Evolutionary conservation across 352 stramenopile genomes (phyloP), one percentile per base, ranked within the genome.

Genomic region (Phytophthora pistaciae): DNA sequence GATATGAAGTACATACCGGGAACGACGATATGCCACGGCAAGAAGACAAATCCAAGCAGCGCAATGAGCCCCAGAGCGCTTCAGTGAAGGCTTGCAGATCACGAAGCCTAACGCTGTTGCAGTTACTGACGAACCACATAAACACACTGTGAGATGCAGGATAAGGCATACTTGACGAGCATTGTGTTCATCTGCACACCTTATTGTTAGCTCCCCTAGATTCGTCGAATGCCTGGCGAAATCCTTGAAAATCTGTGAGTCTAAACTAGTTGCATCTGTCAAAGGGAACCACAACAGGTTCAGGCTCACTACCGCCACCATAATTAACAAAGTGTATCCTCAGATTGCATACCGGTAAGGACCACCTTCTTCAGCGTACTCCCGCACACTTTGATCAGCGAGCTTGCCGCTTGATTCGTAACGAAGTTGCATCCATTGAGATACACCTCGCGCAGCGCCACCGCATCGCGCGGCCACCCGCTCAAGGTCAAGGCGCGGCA

Each of bases 341-440:
- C 38, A 23, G 13, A 7, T 11, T 44, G 11, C 50, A 14, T 72
- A 92, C 85, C 82, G 3, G 76, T 89, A 10, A 93, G 59, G 3
- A 74, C 68, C 3, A 91, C 60, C 16, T 76, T 83, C 58, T 81
- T 60, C 13, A 93, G 68, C 5, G 60, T 56, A 3, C 49, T 46
- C 1, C 83, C 82, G 20, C 76, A 86, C 18, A 78, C 67, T 44
- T 64, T 60, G 14, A 91, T 72, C 27, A 92, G 52, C 16, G 80
- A 70, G 16, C 62, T 70, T 5, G 68, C 75, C 5, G 75, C 78
- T 46, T 84, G 66, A 29, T 80, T 90, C 23, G 75, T 85, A 6
- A 91, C 7, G 23, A 78, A 79, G 46, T 83, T 81, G 62, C 84
- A 92, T 20, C 74, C 84, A 14, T 88, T 75, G 4, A 93, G 66